Conservation (phyloP, 495 filamentous ascomycete genomes). For the Penicilliopsis zonata region DNA sequence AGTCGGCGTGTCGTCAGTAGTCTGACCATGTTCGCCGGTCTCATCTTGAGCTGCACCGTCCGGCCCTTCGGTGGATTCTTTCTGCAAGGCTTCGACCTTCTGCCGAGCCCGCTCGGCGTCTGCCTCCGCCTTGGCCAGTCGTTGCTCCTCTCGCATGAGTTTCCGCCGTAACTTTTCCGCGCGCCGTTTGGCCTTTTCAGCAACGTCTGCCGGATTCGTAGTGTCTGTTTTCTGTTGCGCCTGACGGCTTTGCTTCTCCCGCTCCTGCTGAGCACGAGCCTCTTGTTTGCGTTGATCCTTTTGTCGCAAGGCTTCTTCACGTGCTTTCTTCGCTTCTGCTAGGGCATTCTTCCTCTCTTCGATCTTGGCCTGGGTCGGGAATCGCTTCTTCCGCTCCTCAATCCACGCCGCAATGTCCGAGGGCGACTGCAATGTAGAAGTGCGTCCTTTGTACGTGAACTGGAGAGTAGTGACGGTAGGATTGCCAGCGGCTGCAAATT, state of each 20-base stretch:
- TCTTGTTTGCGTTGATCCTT: constrained; percentile 16
- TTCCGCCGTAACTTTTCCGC: constrained; percentile 37
- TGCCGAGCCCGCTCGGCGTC: constrained; percentile 30
- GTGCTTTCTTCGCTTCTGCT: constrained; percentile 29
- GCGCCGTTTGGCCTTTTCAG: constrained; percentile 32
- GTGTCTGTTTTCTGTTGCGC: constrained; percentile 15
- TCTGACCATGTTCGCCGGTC: no score
- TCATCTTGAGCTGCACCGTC: constrained; percentile 2
- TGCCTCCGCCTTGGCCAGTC: constrained; percentile 35
- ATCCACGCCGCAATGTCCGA: constrained; percentile 73
- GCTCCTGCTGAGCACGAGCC: constrained; percentile 16
- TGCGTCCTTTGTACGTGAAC: constrained; percentile 31
- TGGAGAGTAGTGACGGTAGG: constrained; percentile 22
- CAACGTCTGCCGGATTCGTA: constrained; percentile 21
- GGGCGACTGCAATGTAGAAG: constrained; percentile 35
- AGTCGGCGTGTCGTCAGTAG: no score
- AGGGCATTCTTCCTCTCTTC: constrained; percentile 35
- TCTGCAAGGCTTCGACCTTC: constrained; percentile 22
- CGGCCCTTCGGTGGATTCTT: constrained; percentile 5
- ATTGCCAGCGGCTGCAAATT: constrained; percentile 21
- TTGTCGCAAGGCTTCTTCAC: constrained; percentile 17
- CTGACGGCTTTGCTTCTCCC: constrained; percentile 12
- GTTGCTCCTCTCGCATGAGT: constrained; percentile 34
- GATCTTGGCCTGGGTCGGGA: constrained; percentile 56
- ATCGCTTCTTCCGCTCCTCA: constrained; percentile 64